Evolutionary conservation across 2,329 filamentous ascomycete species (phyloP).

Genomic region (Drechslerella coelobrocha): DNA sequence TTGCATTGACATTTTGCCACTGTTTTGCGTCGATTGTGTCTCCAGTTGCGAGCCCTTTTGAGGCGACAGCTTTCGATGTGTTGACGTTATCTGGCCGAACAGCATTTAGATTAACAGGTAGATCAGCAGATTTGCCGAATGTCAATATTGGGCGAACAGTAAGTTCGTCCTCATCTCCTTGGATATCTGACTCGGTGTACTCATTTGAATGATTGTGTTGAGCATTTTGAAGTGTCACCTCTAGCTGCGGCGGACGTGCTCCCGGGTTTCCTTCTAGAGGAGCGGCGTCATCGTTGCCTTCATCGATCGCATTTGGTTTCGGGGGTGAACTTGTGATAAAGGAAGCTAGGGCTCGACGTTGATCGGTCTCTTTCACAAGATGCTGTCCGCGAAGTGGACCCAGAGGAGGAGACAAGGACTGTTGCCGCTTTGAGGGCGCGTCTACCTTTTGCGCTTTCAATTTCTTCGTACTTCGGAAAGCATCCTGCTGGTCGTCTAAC

Average conservation of each 20-base stretch:
- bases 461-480: conserved; percentile 34
- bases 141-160: conserved; percentile 57
- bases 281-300: conserved; percentile 6
- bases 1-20: conserved; percentile 87
- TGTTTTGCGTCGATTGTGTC: conserved; percentile 76
- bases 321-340: conserved; percentile 56
- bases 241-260: not conserved
- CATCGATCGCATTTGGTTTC: not conserved
- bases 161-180: conserved; percentile 71
- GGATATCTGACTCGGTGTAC: conserved; percentile 63
- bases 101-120: conserved; percentile 60
- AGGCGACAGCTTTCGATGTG: conserved; percentile 6
- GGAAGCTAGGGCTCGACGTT: not conserved
- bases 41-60: conserved; percentile 55
- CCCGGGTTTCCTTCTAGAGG: not conserved
- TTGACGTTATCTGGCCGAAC: conserved; percentile 10
- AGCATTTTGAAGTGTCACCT: not conserved
- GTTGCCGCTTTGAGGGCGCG: conserved; percentile 14
- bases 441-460: conserved; percentile 29
- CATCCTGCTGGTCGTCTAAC: conserved; percentile 67
- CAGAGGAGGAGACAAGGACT: conserved; percentile 19
- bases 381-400: not conserved
- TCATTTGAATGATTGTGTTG: conserved; percentile 64
- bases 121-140: conserved; percentile 51
- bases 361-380: not conserved